Evolutionary conservation across 352 stramenopile genomes (phyloP).

Genomic region (Pythium oligandrum): DNA sequence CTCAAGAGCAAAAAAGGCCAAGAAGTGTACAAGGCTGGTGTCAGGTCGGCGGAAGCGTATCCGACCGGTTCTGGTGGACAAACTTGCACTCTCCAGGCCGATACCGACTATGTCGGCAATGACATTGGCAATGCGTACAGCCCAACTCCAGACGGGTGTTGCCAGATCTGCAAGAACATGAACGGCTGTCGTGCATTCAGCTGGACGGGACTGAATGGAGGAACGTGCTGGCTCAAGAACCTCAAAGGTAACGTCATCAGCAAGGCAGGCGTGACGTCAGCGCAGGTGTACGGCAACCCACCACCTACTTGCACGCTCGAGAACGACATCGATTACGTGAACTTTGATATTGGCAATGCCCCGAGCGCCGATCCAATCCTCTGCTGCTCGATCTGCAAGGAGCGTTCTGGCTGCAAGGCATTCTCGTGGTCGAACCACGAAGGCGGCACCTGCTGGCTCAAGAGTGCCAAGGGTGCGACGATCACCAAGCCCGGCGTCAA

Average conservation of each 20-base stretch:
- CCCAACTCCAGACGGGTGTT: conserved; percentile 8
- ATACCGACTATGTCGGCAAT: conserved; percentile 17
- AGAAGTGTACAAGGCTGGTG: not conserved
- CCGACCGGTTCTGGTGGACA: not conserved
- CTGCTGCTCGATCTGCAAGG: conserved; percentile 17
- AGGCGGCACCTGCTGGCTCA: conserved; percentile 25
- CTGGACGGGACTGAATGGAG: conserved; percentile 9
- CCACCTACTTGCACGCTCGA: conserved; percentile 10
- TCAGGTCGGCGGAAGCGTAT: not conserved
- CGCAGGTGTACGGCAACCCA: conserved; percentile 5
- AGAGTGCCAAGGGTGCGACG: conserved; percentile 18
- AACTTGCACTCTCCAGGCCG: not conserved
- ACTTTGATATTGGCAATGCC: conserved; percentile 17
- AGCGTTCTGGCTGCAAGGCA: conserved; percentile 13
- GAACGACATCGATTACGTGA: conserved; percentile 17
- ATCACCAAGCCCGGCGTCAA: conserved; percentile 6
- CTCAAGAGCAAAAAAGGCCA: conserved; percentile 14
- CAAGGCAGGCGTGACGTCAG: conserved; percentile 9
- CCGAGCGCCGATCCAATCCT: conserved; percentile 7
- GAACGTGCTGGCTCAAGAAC: conserved; percentile 14
- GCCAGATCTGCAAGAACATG: conserved; percentile 6
- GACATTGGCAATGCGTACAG: conserved; percentile 12
- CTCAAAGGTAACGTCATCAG: not conserved
- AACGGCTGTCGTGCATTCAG: conserved; percentile 7
- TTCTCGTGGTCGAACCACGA: conserved; percentile 21